A percentile compares a stretch with the other conserved stretches of the same genome.
These are phyloP conservation scores for Eucalyptus polybractea DNA, from an alignment of 345 rosid species.

Conservation along the genomic window DNA sequence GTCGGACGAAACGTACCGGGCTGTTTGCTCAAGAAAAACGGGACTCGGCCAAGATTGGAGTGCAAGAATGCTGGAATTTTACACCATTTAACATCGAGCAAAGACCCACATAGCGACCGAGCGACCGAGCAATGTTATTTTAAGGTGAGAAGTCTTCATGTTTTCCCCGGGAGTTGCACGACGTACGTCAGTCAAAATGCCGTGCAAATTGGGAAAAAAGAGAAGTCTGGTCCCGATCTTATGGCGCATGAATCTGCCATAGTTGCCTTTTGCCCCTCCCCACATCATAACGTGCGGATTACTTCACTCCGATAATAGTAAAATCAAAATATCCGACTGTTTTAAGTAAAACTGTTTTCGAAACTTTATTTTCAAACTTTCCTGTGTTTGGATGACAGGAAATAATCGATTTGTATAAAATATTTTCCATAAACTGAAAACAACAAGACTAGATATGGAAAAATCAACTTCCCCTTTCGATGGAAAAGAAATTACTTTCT, in stretches of 20 bases:
- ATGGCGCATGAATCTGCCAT: background rate
- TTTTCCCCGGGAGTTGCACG: background rate
- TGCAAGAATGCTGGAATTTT: background rate
- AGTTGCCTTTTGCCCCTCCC: background rate
- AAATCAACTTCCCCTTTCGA: background rate
- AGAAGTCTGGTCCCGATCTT: background rate
- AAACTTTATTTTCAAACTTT: background rate
- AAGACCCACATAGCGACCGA: background rate
- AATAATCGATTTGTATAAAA: background rate
- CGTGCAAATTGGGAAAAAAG: background rate
- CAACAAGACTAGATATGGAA: background rate
- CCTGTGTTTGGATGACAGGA: background rate
- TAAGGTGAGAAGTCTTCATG: no score
- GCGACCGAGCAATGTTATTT: background rate
- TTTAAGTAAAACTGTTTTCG: background rate
- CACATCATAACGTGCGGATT: background rate
- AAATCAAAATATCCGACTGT: background rate
- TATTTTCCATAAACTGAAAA: background rate
- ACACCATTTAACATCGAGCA: background rate
- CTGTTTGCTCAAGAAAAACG: background rate
- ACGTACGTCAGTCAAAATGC: background rate
- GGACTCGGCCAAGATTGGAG: background rate
- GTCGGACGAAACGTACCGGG: background rate
- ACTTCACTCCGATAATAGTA: background rate
- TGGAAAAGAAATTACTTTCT: background rate